phyloP scores from a whole-genome alignment of 345 rosid species.

The Citrus glauca region DNA sequence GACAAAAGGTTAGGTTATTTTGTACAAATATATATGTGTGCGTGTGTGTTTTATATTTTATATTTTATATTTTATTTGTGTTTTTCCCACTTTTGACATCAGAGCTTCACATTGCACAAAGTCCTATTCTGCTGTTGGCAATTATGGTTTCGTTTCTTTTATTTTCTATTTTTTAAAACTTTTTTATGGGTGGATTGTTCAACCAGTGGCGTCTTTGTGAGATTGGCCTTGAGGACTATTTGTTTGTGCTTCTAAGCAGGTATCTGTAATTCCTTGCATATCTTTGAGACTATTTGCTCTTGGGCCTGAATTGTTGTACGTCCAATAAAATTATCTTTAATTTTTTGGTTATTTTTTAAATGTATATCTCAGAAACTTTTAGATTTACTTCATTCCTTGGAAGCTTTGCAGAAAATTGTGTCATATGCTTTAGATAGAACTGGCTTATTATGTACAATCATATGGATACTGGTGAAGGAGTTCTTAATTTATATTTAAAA shows the following conservation, averaged over 20 bases:
- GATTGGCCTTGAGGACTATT: constrained; percentile 95
- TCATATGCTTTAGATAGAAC: background rate
- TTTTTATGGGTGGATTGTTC: constrained; percentile 4
- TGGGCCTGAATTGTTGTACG: background rate
- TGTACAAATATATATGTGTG: too few relatives aligned
- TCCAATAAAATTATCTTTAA: background rate
- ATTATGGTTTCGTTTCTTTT: background rate
- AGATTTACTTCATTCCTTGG: background rate
- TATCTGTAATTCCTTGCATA: constrained; percentile 17
- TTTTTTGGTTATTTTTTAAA: background rate
- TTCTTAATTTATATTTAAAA: background rate
- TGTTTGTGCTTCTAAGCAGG: constrained; percentile 96
- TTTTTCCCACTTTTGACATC: background rate
- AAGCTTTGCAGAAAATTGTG: too few relatives aligned
- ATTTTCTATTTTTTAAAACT: background rate
- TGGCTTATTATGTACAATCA: too few relatives aligned
- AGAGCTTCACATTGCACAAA: constrained; percentile 12
- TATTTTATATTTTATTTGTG: too few relatives aligned
- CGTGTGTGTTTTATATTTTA: too few relatives aligned
- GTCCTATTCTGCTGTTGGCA: constrained; percentile 2
- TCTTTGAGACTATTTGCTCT: constrained; percentile 3
- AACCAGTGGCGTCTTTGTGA: constrained; percentile 95
- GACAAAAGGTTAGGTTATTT: constrained; percentile 72
- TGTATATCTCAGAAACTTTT: background rate
- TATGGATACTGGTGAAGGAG: background rate